A percentile compares a stretch with the other conserved stretches of the same genome.
Evolutionary conservation across 768 basidiomycete species (phyloP).

Genomic region (Termitomyces sp.): DNA sequence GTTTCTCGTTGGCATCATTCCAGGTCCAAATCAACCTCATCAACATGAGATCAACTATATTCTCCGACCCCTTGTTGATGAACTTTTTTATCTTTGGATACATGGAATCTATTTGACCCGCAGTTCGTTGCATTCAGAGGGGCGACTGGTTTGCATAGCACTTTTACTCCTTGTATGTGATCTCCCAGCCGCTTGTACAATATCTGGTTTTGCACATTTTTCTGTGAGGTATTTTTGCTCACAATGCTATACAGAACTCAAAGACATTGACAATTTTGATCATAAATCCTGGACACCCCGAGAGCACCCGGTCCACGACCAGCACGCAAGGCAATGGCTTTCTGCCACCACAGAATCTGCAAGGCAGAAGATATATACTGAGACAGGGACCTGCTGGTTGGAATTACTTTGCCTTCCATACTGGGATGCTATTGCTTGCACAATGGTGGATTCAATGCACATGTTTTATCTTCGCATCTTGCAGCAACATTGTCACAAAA

Average conservation of each 20-base stretch:
- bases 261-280: constrained; percentile 17
- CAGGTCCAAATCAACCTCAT: constrained; percentile 31
- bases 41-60: constrained; percentile 27
- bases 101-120: constrained; percentile 10
- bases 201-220: constrained; percentile 16
- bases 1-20: constrained; percentile 35
- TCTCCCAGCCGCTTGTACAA: constrained; percentile 22
- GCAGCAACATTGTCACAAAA: background rate
- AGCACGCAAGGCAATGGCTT: constrained; percentile 11
- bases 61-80: constrained; percentile 26
- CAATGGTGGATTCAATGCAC: background rate
- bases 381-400: constrained; percentile 23
- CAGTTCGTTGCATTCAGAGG: background rate
- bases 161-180: constrained; percentile 29
- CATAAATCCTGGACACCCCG: constrained; percentile 8
- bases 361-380: constrained; percentile 12
- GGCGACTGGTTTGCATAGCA: background rate
- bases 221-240: constrained; percentile 16
- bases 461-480: no score
- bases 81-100: constrained; percentile 26
- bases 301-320: background rate
- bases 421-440: constrained; percentile 19
- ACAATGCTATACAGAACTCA: constrained; percentile 14
- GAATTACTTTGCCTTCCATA: constrained; percentile 23
- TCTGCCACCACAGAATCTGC: constrained; percentile 11